These are phyloP conservation scores for Albatrellus ellisii DNA, from an alignment of 768 basidiomycete genomes.

Conservation along the genomic window DNA sequence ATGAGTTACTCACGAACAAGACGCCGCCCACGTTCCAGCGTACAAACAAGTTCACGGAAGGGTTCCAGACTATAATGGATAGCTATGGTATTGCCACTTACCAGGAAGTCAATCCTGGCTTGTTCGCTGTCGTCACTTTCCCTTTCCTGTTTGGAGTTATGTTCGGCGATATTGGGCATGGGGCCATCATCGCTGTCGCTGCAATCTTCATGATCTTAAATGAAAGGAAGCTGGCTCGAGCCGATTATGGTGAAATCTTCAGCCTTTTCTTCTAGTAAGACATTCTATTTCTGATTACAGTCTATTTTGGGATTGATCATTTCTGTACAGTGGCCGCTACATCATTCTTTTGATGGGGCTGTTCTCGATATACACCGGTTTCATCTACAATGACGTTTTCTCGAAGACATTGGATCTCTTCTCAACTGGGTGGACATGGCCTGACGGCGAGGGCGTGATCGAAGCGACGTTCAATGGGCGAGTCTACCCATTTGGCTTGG, in stretches of 20 bases:
- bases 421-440: constrained; percentile 80
- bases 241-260: constrained; percentile 70
- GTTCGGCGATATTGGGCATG: constrained; percentile 99
- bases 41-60: constrained; percentile 93
- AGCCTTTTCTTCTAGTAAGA: constrained; percentile 91
- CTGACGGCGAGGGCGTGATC: constrained; percentile 31
- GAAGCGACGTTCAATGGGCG: constrained; percentile 44
- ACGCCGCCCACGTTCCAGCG: constrained; percentile 92
- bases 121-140: constrained; percentile 88
- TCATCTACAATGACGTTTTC: constrained; percentile 99
- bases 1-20: constrained; percentile 80
- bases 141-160: constrained; percentile 99
- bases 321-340: constrained; percentile 70
- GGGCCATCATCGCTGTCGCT: constrained; percentile 62
- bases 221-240: constrained; percentile 70
- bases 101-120: constrained; percentile 93
- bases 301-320: constrained; percentile 11
- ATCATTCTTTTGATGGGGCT: constrained; percentile 98
- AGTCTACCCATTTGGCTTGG: constrained; percentile 88
- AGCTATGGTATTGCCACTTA: constrained; percentile 91
- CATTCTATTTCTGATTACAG: constrained; percentile 12
- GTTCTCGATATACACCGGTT: constrained; percentile 92
- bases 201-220: constrained; percentile 76
- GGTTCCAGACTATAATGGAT: constrained; percentile 97
- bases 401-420: constrained; percentile 84